Evolutionary conservation across 2,329 filamentous ascomycete species (phyloP).

Genomic region (Dichotomopilus funicola): DNA sequence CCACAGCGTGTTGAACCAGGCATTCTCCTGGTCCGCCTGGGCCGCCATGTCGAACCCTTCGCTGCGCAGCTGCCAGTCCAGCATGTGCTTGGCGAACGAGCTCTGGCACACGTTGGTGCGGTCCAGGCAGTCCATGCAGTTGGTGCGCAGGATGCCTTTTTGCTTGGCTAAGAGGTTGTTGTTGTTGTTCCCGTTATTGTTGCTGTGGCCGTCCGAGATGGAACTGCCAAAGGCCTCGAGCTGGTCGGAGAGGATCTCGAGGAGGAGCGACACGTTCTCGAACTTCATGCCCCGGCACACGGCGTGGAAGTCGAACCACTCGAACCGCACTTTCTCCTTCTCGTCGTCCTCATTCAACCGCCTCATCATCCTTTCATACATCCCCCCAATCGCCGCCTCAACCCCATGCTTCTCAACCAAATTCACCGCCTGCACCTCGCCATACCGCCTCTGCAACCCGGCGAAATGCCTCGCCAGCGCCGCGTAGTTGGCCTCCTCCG

Average conservation of each 20-base stretch:
- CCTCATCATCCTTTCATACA: slow-evolving; percentile 64
- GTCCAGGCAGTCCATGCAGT: slow-evolving; percentile 98
- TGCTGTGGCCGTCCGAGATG: slow-evolving; percentile 35
- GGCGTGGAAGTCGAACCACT: slow-evolving; percentile 97
- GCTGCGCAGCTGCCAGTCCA: slow-evolving; percentile 70
- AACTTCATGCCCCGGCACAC: slow-evolving; percentile 96
- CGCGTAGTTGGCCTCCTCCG: slow-evolving; percentile 65
- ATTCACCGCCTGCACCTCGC: slow-evolving; percentile 69
- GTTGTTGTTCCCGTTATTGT: slow-evolving; percentile 17
- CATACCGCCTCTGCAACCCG: slow-evolving; percentile 62
- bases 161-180: slow-evolving; percentile 47
- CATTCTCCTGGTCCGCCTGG: slow-evolving; percentile 69
- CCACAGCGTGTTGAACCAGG: slow-evolving; percentile 96
- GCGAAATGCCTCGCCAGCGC: slow-evolving; percentile 78
- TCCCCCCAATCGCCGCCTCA: slow-evolving; percentile 70
- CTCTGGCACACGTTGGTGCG: slow-evolving; percentile 94
- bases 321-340: slow-evolving; percentile 56
- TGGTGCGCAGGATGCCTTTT: slow-evolving; percentile 77
- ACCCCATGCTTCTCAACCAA: slow-evolving; percentile 83
- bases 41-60: slow-evolving; percentile 71
- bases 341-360: slow-evolving; percentile 57
- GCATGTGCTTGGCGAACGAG: slow-evolving; percentile 74
- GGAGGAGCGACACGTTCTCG: slow-evolving; percentile 79
- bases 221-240: slow-evolving; percentile 69
- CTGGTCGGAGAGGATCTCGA: slow-evolving; percentile 62